Base-by-base conservation (phyloP, 108 stramenopile genomes). In the Skeletonema grethae region DNA sequence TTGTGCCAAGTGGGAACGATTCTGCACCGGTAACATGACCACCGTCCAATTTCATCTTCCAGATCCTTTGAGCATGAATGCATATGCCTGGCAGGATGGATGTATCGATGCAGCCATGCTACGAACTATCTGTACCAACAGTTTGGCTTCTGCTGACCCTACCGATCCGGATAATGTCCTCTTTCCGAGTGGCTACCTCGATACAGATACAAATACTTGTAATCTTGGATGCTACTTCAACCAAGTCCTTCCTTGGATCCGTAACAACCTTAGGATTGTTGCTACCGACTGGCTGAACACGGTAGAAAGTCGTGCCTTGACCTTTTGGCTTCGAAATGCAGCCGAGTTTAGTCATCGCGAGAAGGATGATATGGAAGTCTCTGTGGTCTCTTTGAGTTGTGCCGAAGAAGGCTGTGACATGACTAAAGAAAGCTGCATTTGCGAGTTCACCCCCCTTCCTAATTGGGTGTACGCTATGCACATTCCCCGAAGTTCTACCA, bases 301-400 rank as follows among this genome's bases (percentile, higher is more conserved):
- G 9, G 73, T 75, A 5, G 73, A 75, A 61, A 67, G 65, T n/a
- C 63, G 73, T 15, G 73, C 73, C 2, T 28, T 75, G 29, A 75
- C 73, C n/a, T 75, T 75, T 59, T 75, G 73, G 73, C 65, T 75
- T n/a, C 65, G 73, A 4, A 67, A 75, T 58, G 73, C 73, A 1
- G 73, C 39, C n/a, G 66, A 67, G 45, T 75, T 75, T 24, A 75
- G 73, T 18, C 73, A 75, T 45, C 63, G 73, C 0, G 73, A 75
- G 48, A 75, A 75, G 38, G 73, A 75, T 41, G 73, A 75, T 38
- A 75, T 75, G 73, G 73, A 75, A 67, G 73, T 75, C 7, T 61
- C 59, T 7, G 73, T 75, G 10, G 66, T 75, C 3, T 61, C 66
- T 2, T 45, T 75, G 30, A 61, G 59, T 53, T 75, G 73, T 60